Conservation (phyloP, 1,284 basidiomycete genomes). For the Inonotus obliquus region DNA sequence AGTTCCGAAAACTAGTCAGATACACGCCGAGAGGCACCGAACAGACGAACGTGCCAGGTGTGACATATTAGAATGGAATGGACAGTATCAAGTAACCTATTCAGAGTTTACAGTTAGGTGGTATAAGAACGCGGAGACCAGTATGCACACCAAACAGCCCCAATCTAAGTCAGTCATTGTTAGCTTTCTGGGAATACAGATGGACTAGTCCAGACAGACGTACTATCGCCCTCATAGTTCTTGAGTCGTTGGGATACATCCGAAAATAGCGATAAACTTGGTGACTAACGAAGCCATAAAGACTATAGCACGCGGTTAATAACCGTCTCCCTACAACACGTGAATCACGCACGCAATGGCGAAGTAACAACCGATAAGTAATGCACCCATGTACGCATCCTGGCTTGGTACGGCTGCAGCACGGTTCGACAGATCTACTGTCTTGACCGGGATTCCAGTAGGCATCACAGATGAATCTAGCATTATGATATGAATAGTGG, state of each 20-base stretch:
- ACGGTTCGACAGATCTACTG: neutral
- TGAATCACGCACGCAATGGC: slow-evolving; percentile 3
- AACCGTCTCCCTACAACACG: neutral
- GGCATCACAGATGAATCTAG: neutral
- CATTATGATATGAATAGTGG: neutral
- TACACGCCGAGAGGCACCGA: neutral
- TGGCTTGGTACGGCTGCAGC: neutral
- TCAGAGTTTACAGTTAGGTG: neutral
- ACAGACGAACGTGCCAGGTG: neutral
- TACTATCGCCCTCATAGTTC: neutral
- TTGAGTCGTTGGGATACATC: slow-evolving; percentile 7
- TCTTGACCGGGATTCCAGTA: neutral
- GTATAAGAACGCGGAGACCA: neutral
- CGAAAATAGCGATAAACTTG: slow-evolving; percentile 12
- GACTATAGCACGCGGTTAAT: neutral
- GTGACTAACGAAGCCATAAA: slow-evolving; percentile 8
- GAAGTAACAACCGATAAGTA: slow-evolving; percentile 10
- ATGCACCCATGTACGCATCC: slow-evolving; percentile 2
- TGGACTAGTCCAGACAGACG: neutral
- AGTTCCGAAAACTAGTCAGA: neutral
- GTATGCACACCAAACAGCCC: neutral
- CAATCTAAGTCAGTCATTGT: neutral
- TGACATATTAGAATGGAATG: slow-evolving; percentile 10
- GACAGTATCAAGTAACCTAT: slow-evolving; percentile 5
- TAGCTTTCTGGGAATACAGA: neutral